Base-by-base conservation (phyloP, 2,329 filamentous ascomycete genomes). In the Pseudogymnoascus sp. region DNA sequence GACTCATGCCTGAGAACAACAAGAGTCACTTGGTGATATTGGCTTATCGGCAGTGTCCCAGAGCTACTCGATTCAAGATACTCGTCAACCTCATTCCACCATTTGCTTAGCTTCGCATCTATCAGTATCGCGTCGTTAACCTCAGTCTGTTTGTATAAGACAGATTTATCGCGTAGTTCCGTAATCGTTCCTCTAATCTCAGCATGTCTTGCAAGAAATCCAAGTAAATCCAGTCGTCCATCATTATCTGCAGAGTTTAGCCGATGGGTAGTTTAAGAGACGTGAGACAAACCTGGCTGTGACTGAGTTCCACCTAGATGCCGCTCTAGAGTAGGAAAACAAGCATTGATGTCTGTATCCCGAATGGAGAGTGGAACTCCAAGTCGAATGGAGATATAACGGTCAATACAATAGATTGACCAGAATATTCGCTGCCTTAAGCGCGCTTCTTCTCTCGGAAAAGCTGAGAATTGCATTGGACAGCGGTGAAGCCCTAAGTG, bases 401-500 rank as follows among this genome's bases (percentile, higher is more conserved):
- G 44, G 28, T 62, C 21, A 23, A 35, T 26, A 35, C 47, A 47
- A 57, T 42, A 62, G 61, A 47, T 44, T 33, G 36, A 42, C 47
- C 61, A 53, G 40, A 62, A 35, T 44, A 62, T 21, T 11, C 33
- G 33, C 28, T 44, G 40, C 61, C 35, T 33, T 19, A 50, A 15
- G 13, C 23, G 44, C 7, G 44, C 44, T 28, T 50, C 44, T 17
- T 50, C 23, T 10, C 44, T 50, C 23, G 44, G 44, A 50, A 50
- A 50, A 8, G 15, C 44, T 10, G 78, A 73, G 63, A 78, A 84
- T 0, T 82, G 76, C 7, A 74, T 75, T 1, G 82, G 81, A 60
- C 82, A 85, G 2, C 82, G 78, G 70, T 85, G 82, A 15, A 85
- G 75, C 0, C 82, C 82, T 1, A 84, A 72, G 38, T 84, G 82